Evolutionary conservation across 2,329 filamentous ascomycete species (phyloP).

Genomic region (Hortaea werneckii): DNA sequence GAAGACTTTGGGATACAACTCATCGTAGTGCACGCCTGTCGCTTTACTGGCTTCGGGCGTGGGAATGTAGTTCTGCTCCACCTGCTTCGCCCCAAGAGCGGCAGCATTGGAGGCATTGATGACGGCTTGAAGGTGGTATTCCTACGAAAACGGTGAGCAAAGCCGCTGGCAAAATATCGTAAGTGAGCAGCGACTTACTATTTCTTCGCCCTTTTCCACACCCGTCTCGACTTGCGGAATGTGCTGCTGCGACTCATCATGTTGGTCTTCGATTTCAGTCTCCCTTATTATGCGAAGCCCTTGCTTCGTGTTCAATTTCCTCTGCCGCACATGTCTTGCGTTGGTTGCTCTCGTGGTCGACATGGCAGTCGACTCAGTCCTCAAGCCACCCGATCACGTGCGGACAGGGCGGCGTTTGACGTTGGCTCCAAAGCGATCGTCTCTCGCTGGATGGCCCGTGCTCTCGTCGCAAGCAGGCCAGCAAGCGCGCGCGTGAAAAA

Average conservation of each 20-base stretch:
- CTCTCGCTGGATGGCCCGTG: not conserved
- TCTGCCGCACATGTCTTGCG: conserved; percentile 53
- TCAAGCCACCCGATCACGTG: conserved; percentile 6
- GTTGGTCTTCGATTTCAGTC: conserved; percentile 70
- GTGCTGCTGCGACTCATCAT: conserved; percentile 73
- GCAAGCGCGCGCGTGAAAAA: not conserved
- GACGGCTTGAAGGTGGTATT: conserved; percentile 90
- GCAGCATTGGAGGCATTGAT: conserved; percentile 50
- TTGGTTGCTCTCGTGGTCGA: conserved; percentile 21
- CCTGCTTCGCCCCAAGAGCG: conserved; percentile 47
- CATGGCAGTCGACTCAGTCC: conserved; percentile 1
- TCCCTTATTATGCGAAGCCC: conserved; percentile 79
- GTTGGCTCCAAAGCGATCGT: conserved; percentile 1
- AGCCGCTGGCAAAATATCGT: not conserved
- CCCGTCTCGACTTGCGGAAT: conserved; percentile 83
- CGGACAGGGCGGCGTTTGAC: not conserved
- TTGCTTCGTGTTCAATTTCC: conserved; percentile 88
- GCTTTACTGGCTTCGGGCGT: conserved; percentile 52
- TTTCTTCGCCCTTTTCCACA: conserved; percentile 94
- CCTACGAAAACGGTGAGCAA: conserved; percentile 43
- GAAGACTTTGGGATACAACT: conserved; percentile 71
- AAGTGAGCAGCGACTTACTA: conserved; percentile 53
- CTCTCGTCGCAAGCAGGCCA: not conserved
- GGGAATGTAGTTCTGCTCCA: conserved; percentile 51
- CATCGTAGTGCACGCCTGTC: conserved; percentile 70